These are phyloP conservation scores for Chaetomium cochliodes DNA, from an alignment of 495 filamentous ascomycete species.

Conservation along the genomic window DNA sequence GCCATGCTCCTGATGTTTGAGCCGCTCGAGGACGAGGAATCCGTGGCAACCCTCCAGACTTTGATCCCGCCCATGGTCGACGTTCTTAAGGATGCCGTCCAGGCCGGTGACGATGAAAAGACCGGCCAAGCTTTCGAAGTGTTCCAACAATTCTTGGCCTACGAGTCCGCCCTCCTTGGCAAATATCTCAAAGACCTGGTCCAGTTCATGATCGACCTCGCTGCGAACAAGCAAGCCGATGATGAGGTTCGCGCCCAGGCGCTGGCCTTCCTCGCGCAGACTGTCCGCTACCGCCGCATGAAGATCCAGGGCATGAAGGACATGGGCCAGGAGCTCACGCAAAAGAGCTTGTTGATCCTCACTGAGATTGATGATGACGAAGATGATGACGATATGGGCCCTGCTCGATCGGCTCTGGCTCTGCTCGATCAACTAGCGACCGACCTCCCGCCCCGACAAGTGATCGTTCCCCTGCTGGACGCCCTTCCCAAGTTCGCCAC, in stretches of 20 bases:
- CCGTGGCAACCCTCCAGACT: conserved; percentile 69
- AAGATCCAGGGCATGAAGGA: conserved; percentile 82
- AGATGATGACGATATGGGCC: conserved; percentile 90
- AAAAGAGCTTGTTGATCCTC: conserved; percentile 79
- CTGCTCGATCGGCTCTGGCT: conserved; percentile 78
- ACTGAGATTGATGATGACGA: conserved; percentile 83
- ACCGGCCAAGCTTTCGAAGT: conserved; percentile 91
- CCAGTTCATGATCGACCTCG: conserved; percentile 89
- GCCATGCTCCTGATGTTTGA: conserved; percentile 85
- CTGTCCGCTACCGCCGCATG: conserved; percentile 84
- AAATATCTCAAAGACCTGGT: conserved; percentile 86
- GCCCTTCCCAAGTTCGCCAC: conserved; percentile 77
- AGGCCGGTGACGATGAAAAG: conserved; percentile 76
- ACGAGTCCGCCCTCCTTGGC: conserved; percentile 78
- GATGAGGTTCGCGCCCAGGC: conserved; percentile 88
- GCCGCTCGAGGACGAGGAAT: conserved; percentile 72
- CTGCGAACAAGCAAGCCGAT: conserved; percentile 67
- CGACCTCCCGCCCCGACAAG: conserved; percentile 87
- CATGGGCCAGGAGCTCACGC: conserved; percentile 80
- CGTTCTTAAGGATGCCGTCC: conserved; percentile 79
- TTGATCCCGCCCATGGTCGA: conserved; percentile 85
- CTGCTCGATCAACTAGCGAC: conserved; percentile 85
- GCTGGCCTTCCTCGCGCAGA: conserved; percentile 89
- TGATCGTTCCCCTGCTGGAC: conserved; percentile 88
- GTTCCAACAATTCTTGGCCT: conserved; percentile 92